Base-by-base conservation (phyloP, 2,329 filamentous ascomycete genomes). In the Beauveria sp. region DNA sequence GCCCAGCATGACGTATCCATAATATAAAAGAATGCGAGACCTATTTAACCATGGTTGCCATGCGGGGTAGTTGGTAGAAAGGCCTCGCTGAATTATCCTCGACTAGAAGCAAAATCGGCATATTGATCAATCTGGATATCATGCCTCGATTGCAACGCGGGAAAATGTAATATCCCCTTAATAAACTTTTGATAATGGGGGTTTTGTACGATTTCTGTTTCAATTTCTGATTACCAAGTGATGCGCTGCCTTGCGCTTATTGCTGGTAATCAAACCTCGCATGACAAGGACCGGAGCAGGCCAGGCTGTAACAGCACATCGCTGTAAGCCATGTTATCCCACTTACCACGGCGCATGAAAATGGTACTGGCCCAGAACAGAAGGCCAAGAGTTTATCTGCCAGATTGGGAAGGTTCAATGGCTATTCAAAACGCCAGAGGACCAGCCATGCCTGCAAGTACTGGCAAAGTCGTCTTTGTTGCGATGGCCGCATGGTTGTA, bases 11-110 rank as follows among this genome's bases (percentile, higher is more conserved):
- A 42, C 45, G 55, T 58, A 58, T 58, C 58, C 58, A 60, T 46
- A 53, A 53, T 45, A 60, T 60, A 30, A 60, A 53, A 53, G 47
- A 34, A 34, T 3, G 58, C 53, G 49, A 60, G 47, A 53, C 43
- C 12, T 20, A n/a, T 45, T 40, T 42, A 3, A n/a, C 12, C 38
- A 60, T 53, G 49, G 49, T 26, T 47, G 42, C 58, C 49, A 60
- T 42, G 49, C 58, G 58, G 56, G 56, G 56, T 58, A 34, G 30
- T 34, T 34, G 30, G 22, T 24, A 24, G 20, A 34, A 24, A 40
- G 14, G 30, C 4, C n/a, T 42, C 38, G 28, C n/a, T 53, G 51
- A 20, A 34, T 34, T 51, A 34, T 7, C 26, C 22, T 24, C 22
- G 22, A 24, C 28, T 28, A 24, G 50, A 38, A 43, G 18, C 49